phyloP scores from a whole-genome alignment of 441 rosid genomes.

The Corymbia citriodora region DNA sequence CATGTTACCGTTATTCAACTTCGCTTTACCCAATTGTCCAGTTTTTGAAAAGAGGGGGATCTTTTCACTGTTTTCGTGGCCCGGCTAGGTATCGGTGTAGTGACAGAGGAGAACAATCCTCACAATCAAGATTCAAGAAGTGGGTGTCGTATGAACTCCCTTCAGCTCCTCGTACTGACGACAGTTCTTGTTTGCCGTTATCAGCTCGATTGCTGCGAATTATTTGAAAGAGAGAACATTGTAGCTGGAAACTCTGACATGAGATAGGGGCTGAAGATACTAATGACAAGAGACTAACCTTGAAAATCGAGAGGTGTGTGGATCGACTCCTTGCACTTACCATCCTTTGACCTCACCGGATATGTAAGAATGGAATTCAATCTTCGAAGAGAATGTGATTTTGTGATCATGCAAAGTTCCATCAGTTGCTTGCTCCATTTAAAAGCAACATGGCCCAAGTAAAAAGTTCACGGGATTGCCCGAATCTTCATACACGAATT shows the following conservation, averaged over 20 bases:
- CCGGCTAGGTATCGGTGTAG: not conserved
- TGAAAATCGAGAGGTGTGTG: not conserved
- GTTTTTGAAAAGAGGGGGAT: not conserved
- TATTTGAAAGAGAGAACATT: not conserved
- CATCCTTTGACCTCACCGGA: too few species aligned
- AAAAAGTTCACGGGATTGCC: not conserved
- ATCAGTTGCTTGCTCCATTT: not conserved
- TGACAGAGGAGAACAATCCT: not conserved
- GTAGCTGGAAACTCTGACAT: not conserved
- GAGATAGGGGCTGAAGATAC: not conserved
- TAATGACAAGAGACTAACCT: not conserved
- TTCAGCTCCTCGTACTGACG: not conserved
- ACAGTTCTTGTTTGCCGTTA: not conserved
- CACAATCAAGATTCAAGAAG: not conserved
- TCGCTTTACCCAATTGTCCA: not conserved
- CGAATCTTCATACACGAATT: not conserved
- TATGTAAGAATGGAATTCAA: not conserved
- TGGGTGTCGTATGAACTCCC: not conserved
- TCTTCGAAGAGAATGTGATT: not conserved
- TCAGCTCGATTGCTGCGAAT: not conserved
- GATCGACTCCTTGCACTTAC: not conserved
- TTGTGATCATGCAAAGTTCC: not conserved
- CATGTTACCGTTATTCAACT: not conserved
- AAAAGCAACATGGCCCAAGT: not conserved
- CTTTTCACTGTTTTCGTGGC: not conserved